Evolutionary conservation across 345 rosid genomes (phyloP).

Genomic region (Melastoma malabathricum): DNA sequence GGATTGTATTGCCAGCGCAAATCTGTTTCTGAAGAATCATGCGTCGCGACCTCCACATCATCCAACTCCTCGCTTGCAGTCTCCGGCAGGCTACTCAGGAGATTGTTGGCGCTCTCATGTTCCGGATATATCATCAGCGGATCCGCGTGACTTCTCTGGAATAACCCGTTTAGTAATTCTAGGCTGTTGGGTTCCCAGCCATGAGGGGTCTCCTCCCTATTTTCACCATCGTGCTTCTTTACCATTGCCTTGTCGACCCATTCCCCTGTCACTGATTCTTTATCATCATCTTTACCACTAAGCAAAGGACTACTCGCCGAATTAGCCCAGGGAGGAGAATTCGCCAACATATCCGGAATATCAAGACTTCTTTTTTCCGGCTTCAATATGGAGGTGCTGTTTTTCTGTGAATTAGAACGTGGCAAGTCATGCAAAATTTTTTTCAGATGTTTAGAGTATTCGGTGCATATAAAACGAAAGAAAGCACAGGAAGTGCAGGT

Average conservation of each 20-base stretch:
- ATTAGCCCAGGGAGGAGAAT: constrained; percentile 84
- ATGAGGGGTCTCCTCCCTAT: constrained; percentile 31
- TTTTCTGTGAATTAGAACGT: constrained; percentile 29
- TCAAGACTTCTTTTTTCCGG: constrained; percentile 62
- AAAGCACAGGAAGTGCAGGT: not conserved
- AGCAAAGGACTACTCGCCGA: constrained; percentile 44
- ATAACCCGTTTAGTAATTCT: constrained; percentile 37
- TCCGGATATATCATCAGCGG: constrained; percentile 51
- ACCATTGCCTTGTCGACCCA: constrained; percentile 99
- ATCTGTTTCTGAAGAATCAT: constrained; percentile 86
- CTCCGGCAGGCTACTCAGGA: constrained; percentile 32
- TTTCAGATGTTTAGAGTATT: not conserved
- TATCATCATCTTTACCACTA: constrained; percentile 55
- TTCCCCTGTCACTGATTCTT: constrained; percentile 47
- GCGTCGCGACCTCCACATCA: constrained; percentile 77
- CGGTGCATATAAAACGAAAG: too few species aligned
- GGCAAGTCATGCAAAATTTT: not conserved
- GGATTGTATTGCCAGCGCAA: constrained; percentile 85
- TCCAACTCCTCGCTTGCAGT: constrained; percentile 34
- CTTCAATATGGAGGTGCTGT: constrained; percentile 26
- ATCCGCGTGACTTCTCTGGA: constrained; percentile 59
- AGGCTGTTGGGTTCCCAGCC: constrained; percentile 43
- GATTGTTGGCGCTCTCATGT: constrained; percentile 51
- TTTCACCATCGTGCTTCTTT: constrained; percentile 55
- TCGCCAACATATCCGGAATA: constrained; percentile 69